These are phyloP conservation scores for Emergomyces orientalis DNA, from an alignment of 2,329 filamentous ascomycete genomes.

Conservation along the genomic window DNA sequence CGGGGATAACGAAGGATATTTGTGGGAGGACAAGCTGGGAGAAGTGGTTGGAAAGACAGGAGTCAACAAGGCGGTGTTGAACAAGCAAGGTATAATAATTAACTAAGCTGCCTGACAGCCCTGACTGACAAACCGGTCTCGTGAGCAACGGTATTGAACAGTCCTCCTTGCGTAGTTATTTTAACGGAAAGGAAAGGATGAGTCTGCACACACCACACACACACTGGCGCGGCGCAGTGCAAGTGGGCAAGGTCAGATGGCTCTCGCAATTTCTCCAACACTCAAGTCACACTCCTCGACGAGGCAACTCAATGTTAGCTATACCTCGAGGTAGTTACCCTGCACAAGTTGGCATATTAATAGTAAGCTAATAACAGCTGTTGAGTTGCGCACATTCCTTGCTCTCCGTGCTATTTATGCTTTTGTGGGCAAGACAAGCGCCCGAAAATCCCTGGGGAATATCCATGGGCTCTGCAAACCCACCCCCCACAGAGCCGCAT, in stretches of 20 bases:
- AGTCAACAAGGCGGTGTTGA: background rate
- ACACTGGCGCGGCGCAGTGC: background rate
- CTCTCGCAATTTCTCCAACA: background rate
- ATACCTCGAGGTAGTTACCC: background rate
- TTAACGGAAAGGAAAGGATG: background rate
- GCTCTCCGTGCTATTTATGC: background rate
- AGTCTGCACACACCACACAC: background rate
- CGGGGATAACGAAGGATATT: background rate
- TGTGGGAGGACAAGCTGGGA: slow-evolving; percentile 1
- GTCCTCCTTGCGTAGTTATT: background rate
- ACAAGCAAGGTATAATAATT: no score
- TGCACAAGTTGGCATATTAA: background rate
- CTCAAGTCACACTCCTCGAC: background rate
- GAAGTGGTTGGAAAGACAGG: background rate
- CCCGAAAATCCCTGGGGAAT: background rate
- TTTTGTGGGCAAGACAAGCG: background rate
- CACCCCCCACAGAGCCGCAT: background rate
- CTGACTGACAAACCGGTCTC: slow-evolving; percentile 1
- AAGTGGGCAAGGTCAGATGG: background rate
- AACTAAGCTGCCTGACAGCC: background rate
- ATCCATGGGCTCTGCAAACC: background rate
- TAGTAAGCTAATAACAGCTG: background rate
- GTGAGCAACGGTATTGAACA: background rate
- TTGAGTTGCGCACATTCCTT: background rate
- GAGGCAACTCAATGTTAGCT: background rate